Evolutionary conservation across 352 stramenopile genomes (phyloP).

Genomic region (Thalassiosira exigua): DNA sequence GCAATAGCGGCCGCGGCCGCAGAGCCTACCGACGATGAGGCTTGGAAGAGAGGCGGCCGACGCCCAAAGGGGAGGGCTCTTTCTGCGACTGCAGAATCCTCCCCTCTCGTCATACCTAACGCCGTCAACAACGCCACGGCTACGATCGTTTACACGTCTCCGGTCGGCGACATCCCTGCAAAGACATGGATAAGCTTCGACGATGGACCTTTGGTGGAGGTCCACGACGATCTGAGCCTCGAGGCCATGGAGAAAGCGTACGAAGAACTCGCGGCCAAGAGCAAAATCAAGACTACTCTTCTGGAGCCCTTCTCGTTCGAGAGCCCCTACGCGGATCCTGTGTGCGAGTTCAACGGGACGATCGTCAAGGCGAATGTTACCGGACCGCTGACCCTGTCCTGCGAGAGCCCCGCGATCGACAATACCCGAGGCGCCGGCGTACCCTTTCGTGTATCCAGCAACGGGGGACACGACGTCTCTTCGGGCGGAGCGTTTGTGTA

Average conservation of each 20-base stretch:
- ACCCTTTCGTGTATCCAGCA: constrained; percentile 47
- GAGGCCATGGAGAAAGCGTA: constrained; percentile 42
- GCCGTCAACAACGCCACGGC: constrained; percentile 29
- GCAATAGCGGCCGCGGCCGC: not conserved
- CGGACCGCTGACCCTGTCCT: constrained; percentile 42
- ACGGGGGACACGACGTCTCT: constrained; percentile 31
- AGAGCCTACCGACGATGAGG: not conserved
- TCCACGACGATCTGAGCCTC: constrained; percentile 40
- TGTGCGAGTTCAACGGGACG: constrained; percentile 54
- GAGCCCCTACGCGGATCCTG: constrained; percentile 42
- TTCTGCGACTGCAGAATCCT: constrained; percentile 6
- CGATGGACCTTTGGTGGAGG: constrained; percentile 40
- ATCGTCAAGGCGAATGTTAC: constrained; percentile 47
- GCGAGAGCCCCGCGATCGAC: constrained; percentile 37
- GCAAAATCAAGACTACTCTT: constrained; percentile 1
- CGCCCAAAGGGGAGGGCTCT: too few relatives aligned
- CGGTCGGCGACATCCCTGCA: constrained; percentile 20
- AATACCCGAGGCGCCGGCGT: constrained; percentile 27
- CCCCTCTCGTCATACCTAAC: constrained; percentile 33
- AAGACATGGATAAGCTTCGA: constrained; percentile 54
- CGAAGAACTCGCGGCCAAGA: constrained; percentile 27
- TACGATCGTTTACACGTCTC: constrained; percentile 26
- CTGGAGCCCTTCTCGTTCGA: constrained; percentile 51
- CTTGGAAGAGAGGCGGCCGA: too few relatives aligned
- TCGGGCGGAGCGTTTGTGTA: constrained; percentile 31